Evolutionary conservation across 202 grass and related monocot genomes (phyloP).

Genomic region (Zizania palustris): DNA sequence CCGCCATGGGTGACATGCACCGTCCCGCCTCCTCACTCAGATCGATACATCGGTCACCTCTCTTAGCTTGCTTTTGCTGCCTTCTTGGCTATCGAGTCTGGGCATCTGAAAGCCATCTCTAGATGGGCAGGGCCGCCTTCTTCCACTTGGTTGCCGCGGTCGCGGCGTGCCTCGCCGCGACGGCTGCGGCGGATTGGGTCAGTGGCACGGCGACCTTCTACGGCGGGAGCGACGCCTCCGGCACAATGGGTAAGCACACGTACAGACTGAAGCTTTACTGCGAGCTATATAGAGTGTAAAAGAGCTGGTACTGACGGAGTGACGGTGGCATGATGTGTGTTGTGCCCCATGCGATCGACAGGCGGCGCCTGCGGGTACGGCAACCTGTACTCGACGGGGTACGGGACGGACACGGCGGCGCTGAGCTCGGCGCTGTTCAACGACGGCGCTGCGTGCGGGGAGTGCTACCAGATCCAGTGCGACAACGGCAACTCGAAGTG

Average conservation of each 20-base stretch:
- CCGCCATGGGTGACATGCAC: constrained; percentile 22
- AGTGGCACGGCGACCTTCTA: constrained; percentile 68
- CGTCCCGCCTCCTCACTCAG: constrained; percentile 38
- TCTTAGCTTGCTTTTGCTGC: not conserved
- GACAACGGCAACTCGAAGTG: constrained; percentile 30
- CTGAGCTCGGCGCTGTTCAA: constrained; percentile 77
- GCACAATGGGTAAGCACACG: constrained; percentile 70
- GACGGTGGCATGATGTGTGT: not conserved
- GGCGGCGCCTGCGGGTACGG: constrained; percentile 93
- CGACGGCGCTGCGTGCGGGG: constrained; percentile 69
- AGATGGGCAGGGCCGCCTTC: constrained; percentile 41
- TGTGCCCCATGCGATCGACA: constrained; percentile 9
- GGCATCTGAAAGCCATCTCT: not conserved
- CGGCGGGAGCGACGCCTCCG: constrained; percentile 69
- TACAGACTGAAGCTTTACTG: not conserved
- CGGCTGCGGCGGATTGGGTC: not conserved
- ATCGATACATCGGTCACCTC: not conserved
- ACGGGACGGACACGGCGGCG: constrained; percentile 81
- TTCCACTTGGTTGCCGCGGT: constrained; percentile 6
- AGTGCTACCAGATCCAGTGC: constrained; percentile 81
- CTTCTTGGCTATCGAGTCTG: not conserved
- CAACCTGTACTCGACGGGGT: constrained; percentile 82
- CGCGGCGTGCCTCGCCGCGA: constrained; percentile 39
- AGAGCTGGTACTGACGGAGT: not conserved
- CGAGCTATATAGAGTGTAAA: not conserved